phyloP scores from a whole-genome alignment of 2,329 filamentous ascomycete species.

The Apiospora arundinis region DNA sequence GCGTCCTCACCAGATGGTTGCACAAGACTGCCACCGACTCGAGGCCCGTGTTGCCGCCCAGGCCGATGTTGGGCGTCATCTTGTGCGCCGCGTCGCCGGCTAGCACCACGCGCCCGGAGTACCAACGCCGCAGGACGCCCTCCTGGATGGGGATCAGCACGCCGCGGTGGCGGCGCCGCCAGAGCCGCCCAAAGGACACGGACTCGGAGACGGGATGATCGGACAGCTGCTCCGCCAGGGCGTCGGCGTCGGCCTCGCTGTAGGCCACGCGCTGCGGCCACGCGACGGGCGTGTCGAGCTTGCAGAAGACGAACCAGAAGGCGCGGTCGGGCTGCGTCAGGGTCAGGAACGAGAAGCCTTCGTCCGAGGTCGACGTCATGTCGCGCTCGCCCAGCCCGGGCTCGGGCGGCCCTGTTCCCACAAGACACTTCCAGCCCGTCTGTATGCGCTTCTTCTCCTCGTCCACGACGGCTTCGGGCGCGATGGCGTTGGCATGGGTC shows the following conservation, averaged over 20 bases:
- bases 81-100: slow-evolving; percentile 47
- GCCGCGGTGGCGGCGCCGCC: slow-evolving; percentile 29
- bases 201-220: slow-evolving; percentile 33
- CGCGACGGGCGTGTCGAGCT: slow-evolving; percentile 32
- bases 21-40: slow-evolving; percentile 22
- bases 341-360: slow-evolving; percentile 29
- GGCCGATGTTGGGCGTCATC: slow-evolving; percentile 34
- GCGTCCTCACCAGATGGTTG: slow-evolving; percentile 19
- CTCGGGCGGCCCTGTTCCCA: slow-evolving; percentile 29
- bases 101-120: slow-evolving; percentile 41
- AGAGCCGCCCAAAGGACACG: slow-evolving; percentile 39
- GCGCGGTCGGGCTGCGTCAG: slow-evolving; percentile 29
- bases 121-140: slow-evolving; percentile 41
- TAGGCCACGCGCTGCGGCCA: slow-evolving; percentile 36
- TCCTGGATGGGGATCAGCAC: slow-evolving; percentile 42
- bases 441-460: slow-evolving; percentile 20
- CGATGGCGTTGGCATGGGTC: slow-evolving; percentile 29
- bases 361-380: slow-evolving; percentile 24
- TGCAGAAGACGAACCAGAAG: slow-evolving; percentile 34
- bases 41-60: slow-evolving; percentile 23
- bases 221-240: slow-evolving; percentile 31
- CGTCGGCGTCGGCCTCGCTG: slow-evolving; percentile 37
- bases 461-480: slow-evolving; percentile 21
- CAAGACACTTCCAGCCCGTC: slow-evolving; percentile 39
- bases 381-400: slow-evolving; percentile 25